Conservation (phyloP, 139 green algal species). For the Chara braunii region DNA sequence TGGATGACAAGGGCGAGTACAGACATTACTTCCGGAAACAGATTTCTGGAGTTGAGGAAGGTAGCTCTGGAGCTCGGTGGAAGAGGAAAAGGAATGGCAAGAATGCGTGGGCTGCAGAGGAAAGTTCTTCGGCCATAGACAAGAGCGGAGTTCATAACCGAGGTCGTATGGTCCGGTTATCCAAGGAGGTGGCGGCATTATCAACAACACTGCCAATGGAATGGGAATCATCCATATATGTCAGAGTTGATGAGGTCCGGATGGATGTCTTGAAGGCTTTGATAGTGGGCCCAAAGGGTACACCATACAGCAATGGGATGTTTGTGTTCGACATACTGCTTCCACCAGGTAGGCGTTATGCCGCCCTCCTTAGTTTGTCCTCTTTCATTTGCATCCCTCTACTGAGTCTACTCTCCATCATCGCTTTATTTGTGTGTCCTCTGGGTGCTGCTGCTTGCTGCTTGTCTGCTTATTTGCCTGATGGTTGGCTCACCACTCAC, state of each 20-base stretch:
- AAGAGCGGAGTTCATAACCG: constrained; percentile 8
- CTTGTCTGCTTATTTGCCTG: too few relatives aligned
- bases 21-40: too few relatives aligned
- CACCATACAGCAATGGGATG: constrained; percentile 51
- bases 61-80: too few relatives aligned
- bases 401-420: neutral
- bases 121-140: too few relatives aligned
- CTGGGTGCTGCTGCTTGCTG: too few relatives aligned
- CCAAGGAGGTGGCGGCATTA: constrained; percentile 6
- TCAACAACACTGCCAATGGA: constrained; percentile 46
- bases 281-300: constrained; percentile 44
- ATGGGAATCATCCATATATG: constrained; percentile 45
- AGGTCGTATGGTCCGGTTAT: neutral
- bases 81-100: too few relatives aligned
- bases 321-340: constrained; percentile 57
- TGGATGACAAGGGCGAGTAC: too few relatives aligned
- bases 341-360: neutral
- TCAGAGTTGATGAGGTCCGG: constrained; percentile 42
- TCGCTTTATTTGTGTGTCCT: too few relatives aligned
- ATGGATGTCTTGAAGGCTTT: constrained; percentile 45
- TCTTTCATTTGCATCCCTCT: neutral
- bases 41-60: too few relatives aligned
- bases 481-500: too few relatives aligned
- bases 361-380: neutral
- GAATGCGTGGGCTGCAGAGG: too few relatives aligned